A percentile compares a stretch with the other conserved stretches of the same genome.
Evolutionary conservation across 176 grass and related monocot genomes (phyloP).

Genomic region (Lolium multiflorum): DNA sequence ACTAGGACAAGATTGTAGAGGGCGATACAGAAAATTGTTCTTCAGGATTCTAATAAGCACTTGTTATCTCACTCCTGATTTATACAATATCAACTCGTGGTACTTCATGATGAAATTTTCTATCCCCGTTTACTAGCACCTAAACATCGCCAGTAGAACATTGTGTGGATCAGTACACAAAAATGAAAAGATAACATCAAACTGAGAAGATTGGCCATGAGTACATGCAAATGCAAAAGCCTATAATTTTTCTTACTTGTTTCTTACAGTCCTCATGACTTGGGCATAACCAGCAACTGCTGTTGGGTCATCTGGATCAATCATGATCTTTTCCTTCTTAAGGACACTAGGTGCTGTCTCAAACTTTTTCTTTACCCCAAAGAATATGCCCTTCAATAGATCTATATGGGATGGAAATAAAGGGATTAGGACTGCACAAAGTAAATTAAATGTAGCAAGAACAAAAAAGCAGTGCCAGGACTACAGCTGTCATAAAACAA

Average conservation of each 20-base stretch:
- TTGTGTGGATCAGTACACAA: neutral
- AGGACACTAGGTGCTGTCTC: slow-evolving; percentile 76
- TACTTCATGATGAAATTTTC: neutral
- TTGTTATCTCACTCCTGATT: neutral
- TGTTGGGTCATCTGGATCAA: slow-evolving; percentile 84
- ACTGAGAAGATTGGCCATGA: neutral
- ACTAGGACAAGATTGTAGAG: neutral
- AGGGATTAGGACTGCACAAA: neutral
- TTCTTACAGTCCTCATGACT: slow-evolving; percentile 55
- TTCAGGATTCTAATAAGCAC: neutral
- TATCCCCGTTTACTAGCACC: neutral
- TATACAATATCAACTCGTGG: neutral
- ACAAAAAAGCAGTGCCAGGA: neutral
- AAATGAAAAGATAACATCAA: neutral
- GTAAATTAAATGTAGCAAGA: neutral
- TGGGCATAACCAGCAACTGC: slow-evolving; percentile 46
- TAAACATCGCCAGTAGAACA: neutral
- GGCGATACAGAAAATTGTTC: neutral
- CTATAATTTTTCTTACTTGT: slow-evolving; percentile 86
- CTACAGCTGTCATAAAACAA: too few species aligned
- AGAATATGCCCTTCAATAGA: slow-evolving; percentile 90
- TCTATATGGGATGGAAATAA: slow-evolving; percentile 51
- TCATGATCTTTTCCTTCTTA: slow-evolving; percentile 96
- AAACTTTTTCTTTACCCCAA: slow-evolving; percentile 92
- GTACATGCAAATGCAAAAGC: slow-evolving; percentile 1